These are phyloP conservation scores for Arabidopsis arenosa DNA, from an alignment of 345 rosid species.

Conservation along the genomic window DNA sequence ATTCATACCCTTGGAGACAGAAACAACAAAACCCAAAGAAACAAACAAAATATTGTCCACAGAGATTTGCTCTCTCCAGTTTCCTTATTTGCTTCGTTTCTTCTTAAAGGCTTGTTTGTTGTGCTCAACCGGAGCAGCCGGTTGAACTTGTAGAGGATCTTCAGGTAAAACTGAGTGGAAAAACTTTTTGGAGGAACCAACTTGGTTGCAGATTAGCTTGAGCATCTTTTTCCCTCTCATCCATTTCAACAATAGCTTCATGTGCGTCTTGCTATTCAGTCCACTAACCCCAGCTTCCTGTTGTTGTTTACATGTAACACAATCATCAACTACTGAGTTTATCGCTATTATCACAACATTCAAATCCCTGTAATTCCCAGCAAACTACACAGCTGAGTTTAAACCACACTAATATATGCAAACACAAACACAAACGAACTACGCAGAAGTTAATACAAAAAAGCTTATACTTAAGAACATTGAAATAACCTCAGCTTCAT, in stretches of 20 bases:
- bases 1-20: constrained; percentile 6
- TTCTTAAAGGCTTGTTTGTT: constrained; percentile 27
- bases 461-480: neutral
- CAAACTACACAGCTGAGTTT: neutral
- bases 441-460: neutral
- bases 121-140: constrained; percentile 34
- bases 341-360: neutral
- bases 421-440: neutral
- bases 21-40: neutral
- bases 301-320: neutral
- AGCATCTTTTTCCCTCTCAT: constrained; percentile 92
- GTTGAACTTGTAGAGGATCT: constrained; percentile 55
- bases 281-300: constrained; percentile 81
- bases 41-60: constrained; percentile 12
- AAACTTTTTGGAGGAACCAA: constrained; percentile 85
- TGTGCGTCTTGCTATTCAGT: constrained; percentile 83
- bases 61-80: neutral
- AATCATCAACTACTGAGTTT: neutral
- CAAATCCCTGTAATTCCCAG: neutral
- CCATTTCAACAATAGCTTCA: constrained; percentile 97
- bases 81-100: constrained; percentile 36
- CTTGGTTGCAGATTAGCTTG: constrained; percentile 76
- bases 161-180: constrained; percentile 72
- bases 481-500: neutral
- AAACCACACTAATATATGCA: neutral